Conservation (phyloP, 371 early-diverging fungal species). For the Capniomyces stellatus region DNA sequence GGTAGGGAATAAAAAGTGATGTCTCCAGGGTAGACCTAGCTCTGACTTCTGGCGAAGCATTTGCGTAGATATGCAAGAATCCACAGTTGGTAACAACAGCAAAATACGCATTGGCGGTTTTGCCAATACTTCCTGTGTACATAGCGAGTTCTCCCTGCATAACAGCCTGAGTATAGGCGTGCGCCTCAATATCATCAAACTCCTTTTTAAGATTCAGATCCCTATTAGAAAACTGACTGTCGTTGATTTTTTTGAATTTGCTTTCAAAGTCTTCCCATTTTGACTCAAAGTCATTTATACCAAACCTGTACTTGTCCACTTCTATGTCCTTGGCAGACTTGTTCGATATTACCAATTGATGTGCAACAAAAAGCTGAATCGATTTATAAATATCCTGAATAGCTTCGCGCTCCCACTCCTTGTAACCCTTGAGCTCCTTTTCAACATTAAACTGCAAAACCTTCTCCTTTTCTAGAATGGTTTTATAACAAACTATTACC, state of each 20-base stretch:
- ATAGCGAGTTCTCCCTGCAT: not conserved
- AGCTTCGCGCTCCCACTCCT: not conserved
- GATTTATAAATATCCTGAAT: not conserved
- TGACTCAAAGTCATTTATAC: not conserved
- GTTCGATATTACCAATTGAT: not conserved
- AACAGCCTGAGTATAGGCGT: not conserved
- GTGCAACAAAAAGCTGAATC: not conserved
- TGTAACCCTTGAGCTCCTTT: not conserved
- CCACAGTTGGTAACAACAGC: not conserved
- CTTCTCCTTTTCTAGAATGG: not conserved
- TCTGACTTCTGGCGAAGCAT: not conserved
- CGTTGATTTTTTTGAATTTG: not conserved
- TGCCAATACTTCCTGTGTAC: not conserved
- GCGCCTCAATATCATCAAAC: not conserved
- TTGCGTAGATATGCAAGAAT: not conserved
- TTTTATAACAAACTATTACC: not conserved
- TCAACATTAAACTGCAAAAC: not conserved
- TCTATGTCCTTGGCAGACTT: not conserved
- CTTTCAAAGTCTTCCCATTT: not conserved
- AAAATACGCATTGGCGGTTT: not conserved
- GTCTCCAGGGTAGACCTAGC: not conserved
- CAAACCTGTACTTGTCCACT: not conserved
- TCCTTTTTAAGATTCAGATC: too few species aligned
- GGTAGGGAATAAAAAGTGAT: not conserved
- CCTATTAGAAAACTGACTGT: not conserved